phyloP scores from a whole-genome alignment of 177 flowering plant genomes.

The Vitis hybrid region DNA sequence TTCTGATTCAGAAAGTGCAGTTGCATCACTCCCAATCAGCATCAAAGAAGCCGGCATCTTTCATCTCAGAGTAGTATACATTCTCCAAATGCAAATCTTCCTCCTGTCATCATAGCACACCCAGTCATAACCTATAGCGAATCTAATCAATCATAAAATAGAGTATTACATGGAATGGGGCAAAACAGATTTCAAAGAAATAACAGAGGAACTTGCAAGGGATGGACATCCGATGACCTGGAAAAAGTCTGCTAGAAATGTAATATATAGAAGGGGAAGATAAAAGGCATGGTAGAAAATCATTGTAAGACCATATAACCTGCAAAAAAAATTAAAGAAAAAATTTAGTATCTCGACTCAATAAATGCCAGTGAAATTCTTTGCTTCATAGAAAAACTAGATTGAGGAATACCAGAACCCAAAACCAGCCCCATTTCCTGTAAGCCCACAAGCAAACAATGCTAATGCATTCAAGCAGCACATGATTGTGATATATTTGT shows the following conservation, averaged over 20 bases:
- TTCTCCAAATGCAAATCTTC: constrained; percentile 79
- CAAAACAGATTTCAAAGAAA: neutral
- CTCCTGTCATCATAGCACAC: constrained; percentile 27
- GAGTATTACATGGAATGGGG: neutral
- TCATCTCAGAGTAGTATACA: constrained; percentile 97
- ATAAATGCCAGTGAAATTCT: too few relatives aligned
- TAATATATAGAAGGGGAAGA: constrained; percentile 44
- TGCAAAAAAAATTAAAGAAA: constrained; percentile 11
- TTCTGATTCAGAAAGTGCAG: neutral
- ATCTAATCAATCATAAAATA: neutral
- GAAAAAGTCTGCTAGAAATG: constrained; percentile 54
- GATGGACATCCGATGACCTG: constrained; percentile 24
- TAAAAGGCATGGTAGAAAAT: constrained; percentile 50
- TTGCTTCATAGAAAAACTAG: neutral
- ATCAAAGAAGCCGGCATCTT: constrained; percentile 96
- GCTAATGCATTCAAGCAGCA: constrained; percentile 30
- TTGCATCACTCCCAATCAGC: constrained; percentile 73
- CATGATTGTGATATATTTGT: constrained; percentile 38
- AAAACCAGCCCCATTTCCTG: constrained; percentile 36
- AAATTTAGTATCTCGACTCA: too few relatives aligned
- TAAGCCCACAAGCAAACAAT: constrained; percentile 36
- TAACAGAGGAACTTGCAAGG: neutral
- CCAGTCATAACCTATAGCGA: neutral
- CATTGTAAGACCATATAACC: constrained; percentile 36
- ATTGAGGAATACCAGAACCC: constrained; percentile 35